phyloP scores from a whole-genome alignment of 129 eudicot genomes.

The Scalesia atractyloides region DNA sequence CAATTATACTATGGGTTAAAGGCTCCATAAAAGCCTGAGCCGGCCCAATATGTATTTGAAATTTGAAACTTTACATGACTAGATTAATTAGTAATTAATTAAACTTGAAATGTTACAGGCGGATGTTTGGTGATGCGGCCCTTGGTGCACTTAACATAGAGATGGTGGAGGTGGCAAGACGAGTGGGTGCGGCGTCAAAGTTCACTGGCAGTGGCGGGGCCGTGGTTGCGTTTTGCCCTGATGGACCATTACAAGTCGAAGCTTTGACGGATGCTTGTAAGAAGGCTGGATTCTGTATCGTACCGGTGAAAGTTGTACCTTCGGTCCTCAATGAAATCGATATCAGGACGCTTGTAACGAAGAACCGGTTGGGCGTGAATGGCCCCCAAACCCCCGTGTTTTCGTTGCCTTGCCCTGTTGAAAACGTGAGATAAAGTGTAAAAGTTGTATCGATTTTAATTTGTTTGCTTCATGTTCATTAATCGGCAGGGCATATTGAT shows the following conservation, averaged over 20 bases:
- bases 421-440: not conserved
- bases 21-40: too few species aligned
- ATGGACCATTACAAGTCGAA: slow-evolving; percentile 69
- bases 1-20: too few species aligned
- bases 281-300: slow-evolving; percentile 58
- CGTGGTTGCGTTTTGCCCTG: slow-evolving; percentile 81
- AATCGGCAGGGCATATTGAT: not conserved
- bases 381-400: slow-evolving; percentile 1
- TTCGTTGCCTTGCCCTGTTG: slow-evolving; percentile 9
- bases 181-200: slow-evolving; percentile 89
- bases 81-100: not conserved
- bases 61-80: too few species aligned
- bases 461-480: not conserved
- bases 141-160: slow-evolving; percentile 78
- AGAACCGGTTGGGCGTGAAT: slow-evolving; percentile 6
- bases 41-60: too few species aligned
- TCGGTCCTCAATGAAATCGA: slow-evolving; percentile 56
- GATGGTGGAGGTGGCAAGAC: slow-evolving; percentile 88
- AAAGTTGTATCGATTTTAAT: not conserved
- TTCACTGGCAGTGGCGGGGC: slow-evolving; percentile 99
- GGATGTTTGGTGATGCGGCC: slow-evolving; percentile 85
- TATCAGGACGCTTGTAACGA: slow-evolving; percentile 36
- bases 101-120: slow-evolving; percentile 36
- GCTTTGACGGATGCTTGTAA: slow-evolving; percentile 64
- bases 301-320: slow-evolving; percentile 53